Evolutionary conservation across 202 grass and related monocot genomes (phyloP), one percentile per base, ranked within the genome.

Genomic region (Setaria italica): DNA sequence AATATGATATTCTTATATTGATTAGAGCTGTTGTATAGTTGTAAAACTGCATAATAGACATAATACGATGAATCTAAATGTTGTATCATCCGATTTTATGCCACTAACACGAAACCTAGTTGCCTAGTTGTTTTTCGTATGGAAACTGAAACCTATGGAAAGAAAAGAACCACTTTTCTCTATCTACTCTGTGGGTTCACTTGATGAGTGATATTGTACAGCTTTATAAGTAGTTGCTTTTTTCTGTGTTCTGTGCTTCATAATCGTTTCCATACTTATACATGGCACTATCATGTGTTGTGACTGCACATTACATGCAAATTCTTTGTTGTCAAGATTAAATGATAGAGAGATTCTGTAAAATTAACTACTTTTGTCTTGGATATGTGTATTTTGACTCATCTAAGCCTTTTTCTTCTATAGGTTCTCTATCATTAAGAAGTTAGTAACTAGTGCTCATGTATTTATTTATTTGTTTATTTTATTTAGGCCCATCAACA

Each of bases 111-210:
- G 51, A 69, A 75, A 9, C 33, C 34, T 68, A 76, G 46, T 37
- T 81, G 45, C 21, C 16, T 35, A 30, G 19, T 66, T 76, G 34
- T 15, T 82, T 16, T 66, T 77, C 35, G 20, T 57, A 70, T 11
- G 21, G 10, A 79, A 63, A 70, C 55, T 50, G 81, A 80, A 80
- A 62, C 42, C 12, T 58, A 15, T 56, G 12, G 17, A 17, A 47
- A 25, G 25, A 51, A 56, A 12, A 8, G 4, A 41, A 77, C 9
- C 69, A 60, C 32, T 72, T 13, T 82, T 57, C 32, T 79, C 46
- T 42, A 74, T 58, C 7, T 11, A 84, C 77, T 70, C 32, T 76
- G n/a, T 74, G 86, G 60, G 53, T 39, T 83, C 49, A 79, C 57
- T 74, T 79, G 79, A 48, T 55, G 30, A 57, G 20, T 78, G 51